Evolutionary conservation across 2,329 filamentous ascomycete species (phyloP).

Genomic region (Ceratocystis diversiconidia): DNA sequence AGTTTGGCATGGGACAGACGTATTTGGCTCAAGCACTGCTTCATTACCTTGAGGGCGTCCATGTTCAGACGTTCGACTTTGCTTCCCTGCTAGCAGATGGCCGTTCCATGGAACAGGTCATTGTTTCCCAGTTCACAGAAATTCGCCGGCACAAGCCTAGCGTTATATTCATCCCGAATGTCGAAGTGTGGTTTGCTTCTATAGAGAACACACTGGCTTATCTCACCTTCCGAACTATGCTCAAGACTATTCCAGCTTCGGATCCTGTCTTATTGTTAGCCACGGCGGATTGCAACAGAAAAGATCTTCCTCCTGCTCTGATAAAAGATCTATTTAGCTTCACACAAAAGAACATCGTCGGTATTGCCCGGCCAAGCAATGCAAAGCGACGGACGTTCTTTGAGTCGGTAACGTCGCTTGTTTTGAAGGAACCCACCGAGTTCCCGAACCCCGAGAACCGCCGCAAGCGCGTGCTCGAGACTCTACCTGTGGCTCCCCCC

Average conservation of each 20-base stretch:
- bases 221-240: conserved; percentile 67
- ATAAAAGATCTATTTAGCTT: conserved; percentile 73
- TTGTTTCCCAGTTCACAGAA: conserved; percentile 83
- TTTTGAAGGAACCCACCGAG: conserved; percentile 64
- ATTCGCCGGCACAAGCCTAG: conserved; percentile 89
- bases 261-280: conserved; percentile 81
- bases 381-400: conserved; percentile 68
- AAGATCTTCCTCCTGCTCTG: conserved; percentile 47
- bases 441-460: conserved; percentile 79
- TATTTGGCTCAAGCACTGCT: conserved; percentile 76
- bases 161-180: conserved; percentile 83
- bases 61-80: conserved; percentile 89
- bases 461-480: conserved; percentile 71
- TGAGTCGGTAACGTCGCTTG: conserved; percentile 54
- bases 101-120: conserved; percentile 69
- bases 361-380: conserved; percentile 51
- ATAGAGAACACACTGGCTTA: conserved; percentile 51
- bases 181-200: conserved; percentile 71
- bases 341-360: conserved; percentile 62
- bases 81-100: conserved; percentile 75
- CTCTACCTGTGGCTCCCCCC: conserved; percentile 59
- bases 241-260: conserved; percentile 72
- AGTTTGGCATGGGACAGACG: conserved; percentile 80
- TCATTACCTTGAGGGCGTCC: conserved; percentile 82
- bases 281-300: conserved; percentile 58